Conservation (phyloP, 108 stramenopile genomes). For the Epithemia pelagica region DNA sequence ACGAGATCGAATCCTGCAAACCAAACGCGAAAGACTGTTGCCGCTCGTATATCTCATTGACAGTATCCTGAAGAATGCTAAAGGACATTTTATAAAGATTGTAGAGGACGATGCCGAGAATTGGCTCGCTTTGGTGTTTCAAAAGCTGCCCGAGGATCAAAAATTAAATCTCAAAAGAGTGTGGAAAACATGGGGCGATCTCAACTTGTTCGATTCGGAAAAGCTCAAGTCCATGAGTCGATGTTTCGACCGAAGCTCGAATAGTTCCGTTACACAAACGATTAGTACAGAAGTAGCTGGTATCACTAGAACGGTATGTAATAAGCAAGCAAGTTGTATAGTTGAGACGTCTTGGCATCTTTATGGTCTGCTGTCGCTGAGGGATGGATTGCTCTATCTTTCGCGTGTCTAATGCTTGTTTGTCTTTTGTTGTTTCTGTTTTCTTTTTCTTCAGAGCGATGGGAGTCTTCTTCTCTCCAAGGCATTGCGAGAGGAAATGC, state of each 20-base stretch:
- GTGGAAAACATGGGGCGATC: constrained; percentile 74
- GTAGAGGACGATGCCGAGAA: constrained; percentile 57
- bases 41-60: constrained; percentile 77
- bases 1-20: constrained; percentile 38
- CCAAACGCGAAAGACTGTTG: constrained; percentile 42
- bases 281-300: constrained; percentile 28
- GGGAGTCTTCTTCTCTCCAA: constrained; percentile 47
- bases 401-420: not conserved
- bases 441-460: constrained; percentile 24
- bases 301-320: constrained; percentile 35
- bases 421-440: not conserved
- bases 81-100: constrained; percentile 58
- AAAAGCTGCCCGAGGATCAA: constrained; percentile 36
- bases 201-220: constrained; percentile 35
- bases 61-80: constrained; percentile 76
- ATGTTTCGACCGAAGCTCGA: constrained; percentile 41
- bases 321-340: constrained; percentile 1
- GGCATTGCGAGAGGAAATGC: constrained; percentile 63
- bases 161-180: constrained; percentile 58
- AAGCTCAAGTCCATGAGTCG: constrained; percentile 58
- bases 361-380: not conserved
- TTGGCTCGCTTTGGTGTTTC: constrained; percentile 67
- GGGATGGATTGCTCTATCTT: not conserved
- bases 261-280: constrained; percentile 6
- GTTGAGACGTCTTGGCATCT: too few relatives aligned